Percentiles rank a stretch among this genome's conserved stretches.
Evolutionary conservation across 179 eudicot species (phyloP).

Genomic region (Heliamphora pulchella): DNA sequence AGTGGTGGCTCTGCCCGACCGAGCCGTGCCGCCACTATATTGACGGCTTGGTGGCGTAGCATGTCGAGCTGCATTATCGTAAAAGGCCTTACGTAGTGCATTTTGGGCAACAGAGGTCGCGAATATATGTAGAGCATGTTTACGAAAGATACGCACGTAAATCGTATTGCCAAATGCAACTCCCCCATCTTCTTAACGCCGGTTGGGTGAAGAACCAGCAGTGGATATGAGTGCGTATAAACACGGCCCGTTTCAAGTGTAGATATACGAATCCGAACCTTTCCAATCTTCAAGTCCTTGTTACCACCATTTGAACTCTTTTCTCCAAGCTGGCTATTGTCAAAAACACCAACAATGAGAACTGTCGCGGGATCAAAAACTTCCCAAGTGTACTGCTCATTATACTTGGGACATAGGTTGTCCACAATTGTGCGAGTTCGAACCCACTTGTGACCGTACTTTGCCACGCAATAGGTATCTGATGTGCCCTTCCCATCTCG

Average conservation of each 20-base stretch:
- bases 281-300: conserved; percentile 76
- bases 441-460: conserved; percentile 91
- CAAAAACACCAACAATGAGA: conserved; percentile 80
- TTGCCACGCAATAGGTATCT: conserved; percentile 92
- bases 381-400: conserved; percentile 99
- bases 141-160: conserved; percentile 72
- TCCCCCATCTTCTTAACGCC: conserved; percentile 98
- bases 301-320: conserved; percentile 43
- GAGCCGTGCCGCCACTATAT: conserved; percentile 73
- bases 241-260: conserved; percentile 87
- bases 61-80: conserved; percentile 79
- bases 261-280: conserved; percentile 81
- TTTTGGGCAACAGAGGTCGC: conserved; percentile 73
- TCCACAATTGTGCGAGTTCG: conserved; percentile 84
- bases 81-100: conserved; percentile 88
- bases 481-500: conserved; percentile 81
- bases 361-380: conserved; percentile 93
- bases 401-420: conserved; percentile 69
- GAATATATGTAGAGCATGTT: conserved; percentile 83
- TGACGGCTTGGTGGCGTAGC: conserved; percentile 85
- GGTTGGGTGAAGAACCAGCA: conserved; percentile 69
- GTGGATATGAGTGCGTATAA: conserved; percentile 83
- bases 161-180: conserved; percentile 72
- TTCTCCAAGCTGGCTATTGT: conserved; percentile 73
- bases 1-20: conserved; percentile 90